phyloP scores from a whole-genome alignment of 768 basidiomycete species.

The Boletus reticuloceps region DNA sequence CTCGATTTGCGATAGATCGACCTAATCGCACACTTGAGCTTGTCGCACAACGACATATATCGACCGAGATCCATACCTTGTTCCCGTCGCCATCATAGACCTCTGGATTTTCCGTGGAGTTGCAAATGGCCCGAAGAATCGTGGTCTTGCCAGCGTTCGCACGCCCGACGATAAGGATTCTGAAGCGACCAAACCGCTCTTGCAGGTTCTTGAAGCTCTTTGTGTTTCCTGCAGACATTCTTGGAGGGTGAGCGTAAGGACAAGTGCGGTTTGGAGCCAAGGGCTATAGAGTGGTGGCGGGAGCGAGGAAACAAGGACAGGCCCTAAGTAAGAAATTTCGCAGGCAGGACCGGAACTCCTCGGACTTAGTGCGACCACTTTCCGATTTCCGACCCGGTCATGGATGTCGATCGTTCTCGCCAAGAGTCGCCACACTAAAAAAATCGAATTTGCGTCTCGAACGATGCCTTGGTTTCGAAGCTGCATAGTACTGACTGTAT shows the following conservation, averaged over 20 bases:
- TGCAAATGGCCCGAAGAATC: slow-evolving; percentile 1
- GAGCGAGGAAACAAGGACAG: too few relatives aligned
- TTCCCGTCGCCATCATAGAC: slow-evolving; percentile 3
- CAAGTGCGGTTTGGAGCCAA: too few relatives aligned
- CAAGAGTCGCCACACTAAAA: too few relatives aligned
- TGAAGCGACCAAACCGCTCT: not conserved
- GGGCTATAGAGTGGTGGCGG: too few relatives aligned
- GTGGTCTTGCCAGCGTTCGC: slow-evolving; percentile 7
- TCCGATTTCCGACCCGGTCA: too few relatives aligned
- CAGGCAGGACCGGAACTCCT: too few relatives aligned
- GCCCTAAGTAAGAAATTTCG: too few relatives aligned
- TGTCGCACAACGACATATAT: not conserved
- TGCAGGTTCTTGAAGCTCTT: not conserved
- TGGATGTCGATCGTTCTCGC: too few relatives aligned
- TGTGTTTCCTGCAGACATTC: not conserved
- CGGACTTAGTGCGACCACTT: too few relatives aligned
- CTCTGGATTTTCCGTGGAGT: slow-evolving; percentile 4
- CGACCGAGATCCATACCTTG: not conserved
- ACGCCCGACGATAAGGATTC: not conserved
- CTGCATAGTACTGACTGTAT: too few relatives aligned
- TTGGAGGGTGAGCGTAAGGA: not conserved
- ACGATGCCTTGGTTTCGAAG: too few relatives aligned
- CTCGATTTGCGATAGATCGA: not conserved
- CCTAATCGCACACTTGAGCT: not conserved
- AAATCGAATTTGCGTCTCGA: too few relatives aligned